Base-by-base conservation (phyloP, 306 rosid genomes). In the Macrotyloma uniflorum region DNA sequence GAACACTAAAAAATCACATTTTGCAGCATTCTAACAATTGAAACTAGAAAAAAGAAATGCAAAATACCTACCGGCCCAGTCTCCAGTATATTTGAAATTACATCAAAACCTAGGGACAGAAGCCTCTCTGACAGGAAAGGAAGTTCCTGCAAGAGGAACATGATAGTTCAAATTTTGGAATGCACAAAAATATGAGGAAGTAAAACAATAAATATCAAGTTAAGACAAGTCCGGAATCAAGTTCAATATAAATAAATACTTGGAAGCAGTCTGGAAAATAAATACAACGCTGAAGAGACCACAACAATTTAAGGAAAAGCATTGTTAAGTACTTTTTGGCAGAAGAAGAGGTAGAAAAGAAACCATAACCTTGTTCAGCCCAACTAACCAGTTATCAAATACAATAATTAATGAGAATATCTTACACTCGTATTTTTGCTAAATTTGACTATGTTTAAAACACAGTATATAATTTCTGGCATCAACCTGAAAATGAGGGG, bases 31-130 rank as follows among this genome's bases (percentile, higher is more conserved):
- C 54, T 28, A 51, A 32, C 55, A 77, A 33, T 55, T 64, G 77
- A 70, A 67, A 46, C 26, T 47, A 74, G 24, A 77, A 80, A 63
- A 68, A 43, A 24, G 51, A 58, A 18, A 7, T 2, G 6, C 11
- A 79, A 69, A 70, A 45, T 66, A 75, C 93, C 71, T 87, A 91
- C 98, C 30, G 88, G 97, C 71, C 98, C 97, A 14, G 93, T 91
- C 90, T 91, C 97, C 79, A 93, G 72, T 67, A 93, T 78, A 79
- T 85, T 93, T n/a, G 98, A 89, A 75, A 93, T 90, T 55, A 93
- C 88, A 82, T 93, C 98, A 83, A 89, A 91, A 51, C 89, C 91
- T 58, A 90, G 78, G 64, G 98, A 93, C 63, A 93, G 73, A 79
- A 93, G 77, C 89, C 97, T 88, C 85, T 93, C 97, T 8, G 89